A percentile compares a stretch with the other conserved stretches of the same genome.
Conservation (phyloP, 139 green algal species). For the Ostreobium quekettii region DNA sequence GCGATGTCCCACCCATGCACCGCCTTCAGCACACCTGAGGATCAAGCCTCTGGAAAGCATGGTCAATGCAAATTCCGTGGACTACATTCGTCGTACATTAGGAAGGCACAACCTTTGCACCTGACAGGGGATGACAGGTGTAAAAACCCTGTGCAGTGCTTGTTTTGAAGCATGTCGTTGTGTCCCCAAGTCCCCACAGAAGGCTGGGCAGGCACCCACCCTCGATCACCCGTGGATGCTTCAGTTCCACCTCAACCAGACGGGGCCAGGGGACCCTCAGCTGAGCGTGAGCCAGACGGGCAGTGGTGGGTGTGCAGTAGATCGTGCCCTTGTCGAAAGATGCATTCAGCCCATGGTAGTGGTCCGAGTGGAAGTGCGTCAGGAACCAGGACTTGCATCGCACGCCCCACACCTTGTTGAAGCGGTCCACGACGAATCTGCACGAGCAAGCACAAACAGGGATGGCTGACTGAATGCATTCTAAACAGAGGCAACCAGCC, state of each 20-base stretch:
- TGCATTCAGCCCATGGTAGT: slow-evolving; percentile 59
- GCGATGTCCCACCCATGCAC: too few species aligned
- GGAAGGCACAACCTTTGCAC: not conserved
- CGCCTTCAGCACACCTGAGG: too few species aligned
- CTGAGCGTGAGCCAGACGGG: slow-evolving; percentile 43
- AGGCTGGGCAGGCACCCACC: not conserved
- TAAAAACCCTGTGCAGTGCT: not conserved
- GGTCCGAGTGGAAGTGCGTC: slow-evolving; percentile 83
- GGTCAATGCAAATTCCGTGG: not conserved
- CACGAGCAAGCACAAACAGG: slow-evolving; percentile 15
- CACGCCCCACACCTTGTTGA: slow-evolving; percentile 31
- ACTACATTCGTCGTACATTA: not conserved
- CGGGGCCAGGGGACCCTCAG: slow-evolving; percentile 37
- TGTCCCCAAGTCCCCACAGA: too few species aligned
- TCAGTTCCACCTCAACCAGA: slow-evolving; percentile 19
- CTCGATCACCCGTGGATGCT: slow-evolving; percentile 22
- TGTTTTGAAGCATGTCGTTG: too few species aligned
- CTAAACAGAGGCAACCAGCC: not conserved
- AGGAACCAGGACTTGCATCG: slow-evolving; percentile 59
- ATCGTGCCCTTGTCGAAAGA: slow-evolving; percentile 42
- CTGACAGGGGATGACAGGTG: not conserved
- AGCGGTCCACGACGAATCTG: slow-evolving; percentile 67
- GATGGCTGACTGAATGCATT: not conserved
- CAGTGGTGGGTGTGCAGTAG: slow-evolving; percentile 63
- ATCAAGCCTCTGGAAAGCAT: not conserved